Evolutionary conservation across 164 flowering plant species (phyloP).

Genomic region (Cinnamomum micranthum): DNA sequence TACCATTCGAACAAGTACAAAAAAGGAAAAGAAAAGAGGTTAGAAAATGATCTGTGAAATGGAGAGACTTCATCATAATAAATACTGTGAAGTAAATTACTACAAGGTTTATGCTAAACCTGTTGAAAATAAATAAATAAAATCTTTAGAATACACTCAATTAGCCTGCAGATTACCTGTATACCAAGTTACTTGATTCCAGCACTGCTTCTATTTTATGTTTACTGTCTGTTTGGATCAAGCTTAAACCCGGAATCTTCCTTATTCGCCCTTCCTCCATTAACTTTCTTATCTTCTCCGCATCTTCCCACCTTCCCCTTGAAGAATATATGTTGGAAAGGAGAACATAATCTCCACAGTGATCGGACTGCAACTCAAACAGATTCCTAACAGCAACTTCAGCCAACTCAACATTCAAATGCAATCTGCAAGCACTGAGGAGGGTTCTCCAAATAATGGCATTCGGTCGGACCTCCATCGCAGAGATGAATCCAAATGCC

Average conservation of each 20-base stretch:
- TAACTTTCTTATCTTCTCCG: slow-evolving; percentile 17
- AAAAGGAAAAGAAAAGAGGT: too few relatives aligned
- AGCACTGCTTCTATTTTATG: not conserved
- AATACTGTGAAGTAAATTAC: too few relatives aligned
- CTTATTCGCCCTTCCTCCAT: slow-evolving; percentile 16
- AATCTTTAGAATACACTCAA: too few relatives aligned
- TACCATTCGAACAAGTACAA: too few relatives aligned
- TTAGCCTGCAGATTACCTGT: not conserved
- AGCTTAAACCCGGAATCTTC: slow-evolving; percentile 25
- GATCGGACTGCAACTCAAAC: slow-evolving; percentile 20
- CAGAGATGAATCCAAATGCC: slow-evolving; percentile 13
- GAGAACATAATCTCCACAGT: slow-evolving; percentile 23
- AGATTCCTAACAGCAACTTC: slow-evolving; percentile 19
- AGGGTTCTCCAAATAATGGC: slow-evolving; percentile 23
- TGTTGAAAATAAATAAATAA: too few relatives aligned
- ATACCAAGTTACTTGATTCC: not conserved
- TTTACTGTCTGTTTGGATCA: slow-evolving; percentile 6
- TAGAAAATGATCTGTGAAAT: too few relatives aligned
- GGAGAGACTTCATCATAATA: too few relatives aligned
- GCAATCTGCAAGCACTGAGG: slow-evolving; percentile 22
- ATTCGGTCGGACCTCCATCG: slow-evolving; percentile 21
- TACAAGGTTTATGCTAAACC: too few relatives aligned
- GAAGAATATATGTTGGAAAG: slow-evolving; percentile 28
- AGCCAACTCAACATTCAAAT: slow-evolving; percentile 18
- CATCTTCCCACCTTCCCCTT: slow-evolving; percentile 21